Evolutionary conservation across 2,329 filamentous ascomycete species (phyloP).

Genomic region (Aspergillus texensis): DNA sequence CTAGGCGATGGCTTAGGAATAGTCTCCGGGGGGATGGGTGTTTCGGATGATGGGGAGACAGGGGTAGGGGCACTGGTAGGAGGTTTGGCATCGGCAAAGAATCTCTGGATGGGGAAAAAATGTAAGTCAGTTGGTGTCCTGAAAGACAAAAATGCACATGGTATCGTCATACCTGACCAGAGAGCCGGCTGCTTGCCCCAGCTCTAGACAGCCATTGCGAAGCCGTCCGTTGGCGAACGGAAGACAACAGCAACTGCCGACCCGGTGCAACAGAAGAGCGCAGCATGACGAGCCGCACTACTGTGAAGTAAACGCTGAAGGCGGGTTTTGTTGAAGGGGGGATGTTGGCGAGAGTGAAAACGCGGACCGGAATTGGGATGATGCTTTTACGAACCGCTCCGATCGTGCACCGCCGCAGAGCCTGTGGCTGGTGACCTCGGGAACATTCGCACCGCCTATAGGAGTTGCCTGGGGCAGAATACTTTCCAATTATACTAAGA

Average conservation of each 20-base stretch:
- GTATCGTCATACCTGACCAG: constrained; percentile 43
- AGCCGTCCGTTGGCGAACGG: constrained; percentile 38
- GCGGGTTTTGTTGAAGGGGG: constrained; percentile 26
- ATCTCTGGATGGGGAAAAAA: constrained; percentile 42
- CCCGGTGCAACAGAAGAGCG: constrained; percentile 55
- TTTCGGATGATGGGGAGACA: constrained; percentile 46
- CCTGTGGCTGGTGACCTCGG: constrained; percentile 29
- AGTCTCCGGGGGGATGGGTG: constrained; percentile 53
- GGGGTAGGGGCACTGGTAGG: constrained; percentile 44
- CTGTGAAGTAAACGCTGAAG: constrained; percentile 32
- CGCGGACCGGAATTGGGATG: constrained; percentile 34
- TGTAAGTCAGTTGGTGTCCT: constrained; percentile 28
- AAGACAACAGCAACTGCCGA: constrained; percentile 45
- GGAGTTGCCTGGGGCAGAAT: not conserved
- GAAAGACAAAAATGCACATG: constrained; percentile 28
- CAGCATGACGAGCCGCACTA: constrained; percentile 57
- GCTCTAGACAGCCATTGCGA: constrained; percentile 49
- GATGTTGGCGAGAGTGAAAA: constrained; percentile 36
- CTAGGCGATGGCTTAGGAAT: constrained; percentile 49
- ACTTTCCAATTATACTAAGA: not conserved
- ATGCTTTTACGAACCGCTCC: constrained; percentile 44
- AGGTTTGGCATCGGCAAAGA: constrained; percentile 54
- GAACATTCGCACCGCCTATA: constrained; percentile 18
- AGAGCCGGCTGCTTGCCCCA: constrained; percentile 41
- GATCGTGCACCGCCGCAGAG: constrained; percentile 33